These are phyloP conservation scores for Centaurea solstitialis DNA, from an alignment of 129 eudicot species.

Conservation along the genomic window DNA sequence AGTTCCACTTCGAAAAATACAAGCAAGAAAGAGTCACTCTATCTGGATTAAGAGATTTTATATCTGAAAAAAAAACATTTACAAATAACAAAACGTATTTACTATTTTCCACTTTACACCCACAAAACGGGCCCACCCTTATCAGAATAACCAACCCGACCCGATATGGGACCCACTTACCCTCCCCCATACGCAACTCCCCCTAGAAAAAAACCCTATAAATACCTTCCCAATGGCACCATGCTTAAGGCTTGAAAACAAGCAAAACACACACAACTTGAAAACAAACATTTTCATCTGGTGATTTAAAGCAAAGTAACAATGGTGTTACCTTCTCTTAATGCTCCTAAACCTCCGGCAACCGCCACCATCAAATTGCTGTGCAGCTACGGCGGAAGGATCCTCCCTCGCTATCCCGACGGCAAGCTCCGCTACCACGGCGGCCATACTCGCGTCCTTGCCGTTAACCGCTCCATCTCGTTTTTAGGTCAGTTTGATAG, in stretches of 20 bases:
- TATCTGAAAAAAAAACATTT: too few species aligned
- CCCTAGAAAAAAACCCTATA: constrained; percentile 37
- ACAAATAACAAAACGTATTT: too few species aligned
- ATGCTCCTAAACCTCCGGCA: constrained; percentile 37
- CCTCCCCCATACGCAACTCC: neutral
- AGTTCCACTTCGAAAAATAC: too few species aligned
- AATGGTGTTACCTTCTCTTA: constrained; percentile 58
- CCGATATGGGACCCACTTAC: neutral
- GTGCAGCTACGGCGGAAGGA: constrained; percentile 92
- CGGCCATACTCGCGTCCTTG: constrained; percentile 90
- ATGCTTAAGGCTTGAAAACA: constrained; percentile 59
- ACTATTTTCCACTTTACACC: constrained; percentile 10
- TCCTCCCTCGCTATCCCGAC: constrained; percentile 88
- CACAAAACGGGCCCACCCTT: neutral
- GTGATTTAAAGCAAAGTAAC: neutral
- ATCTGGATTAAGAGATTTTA: too few species aligned
- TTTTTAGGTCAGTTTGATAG: constrained; percentile 56
- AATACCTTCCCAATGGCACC: constrained; percentile 40
- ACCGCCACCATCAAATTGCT: constrained; percentile 58
- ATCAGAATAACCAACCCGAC: constrained; percentile 20
- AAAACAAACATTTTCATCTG: neutral
- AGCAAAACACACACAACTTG: constrained; percentile 37
- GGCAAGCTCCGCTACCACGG: constrained; percentile 96
- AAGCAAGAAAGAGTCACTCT: too few species aligned
- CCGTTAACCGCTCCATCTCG: constrained; percentile 70